Base-by-base conservation (phyloP, 2,329 filamentous ascomycete genomes). In the Clonostachys rosea region DNA sequence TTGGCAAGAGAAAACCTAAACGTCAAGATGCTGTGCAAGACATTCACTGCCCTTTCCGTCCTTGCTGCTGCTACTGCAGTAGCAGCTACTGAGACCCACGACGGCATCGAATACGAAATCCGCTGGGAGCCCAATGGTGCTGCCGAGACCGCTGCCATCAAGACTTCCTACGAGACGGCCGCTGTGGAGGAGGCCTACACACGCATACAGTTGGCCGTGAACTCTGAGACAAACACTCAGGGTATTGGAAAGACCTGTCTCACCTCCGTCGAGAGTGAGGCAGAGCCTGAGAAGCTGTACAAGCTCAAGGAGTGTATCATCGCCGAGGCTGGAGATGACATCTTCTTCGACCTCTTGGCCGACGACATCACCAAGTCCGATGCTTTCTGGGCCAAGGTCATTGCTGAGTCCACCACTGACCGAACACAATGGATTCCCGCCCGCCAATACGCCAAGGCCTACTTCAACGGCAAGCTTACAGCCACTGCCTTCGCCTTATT, bases 321-420 rank as follows among this genome's bases (percentile, higher is more conserved):
- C 33, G 43, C 30, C 43, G 33, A 45, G 17, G 34, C 17, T 17
- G 24, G 14, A 17, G 37, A 34, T 7, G 34, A 30, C 9, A 30
- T 36, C 43, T 45, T 45, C 43, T 45, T 45, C 43, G 43, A 45
- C 12, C 43, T 45, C 24, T n/a, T 45, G n/a, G 17, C 30, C 18
- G 17, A 45, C 17, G 43, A 45, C 43, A 45, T 45, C 34, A 34
- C 18, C 33, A 24, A 45, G 14, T 30, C 43, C 13, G 35, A 45
- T 13, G 43, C 18, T 34, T 45, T 45, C 43, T 45, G 43, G 43
- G 47, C 35, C 2, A 11, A 49, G 7, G 54, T 66, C 16, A 49
- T 63, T 7, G 57, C 60, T 4, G 45, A 50, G 10, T 62, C 62
- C 1, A 55, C 57, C 30, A 61, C 61, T 47, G 52, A 16, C 17